Base-by-base conservation (phyloP, 2,329 filamentous ascomycete species). In the Emericellopsis atlantica region DNA sequence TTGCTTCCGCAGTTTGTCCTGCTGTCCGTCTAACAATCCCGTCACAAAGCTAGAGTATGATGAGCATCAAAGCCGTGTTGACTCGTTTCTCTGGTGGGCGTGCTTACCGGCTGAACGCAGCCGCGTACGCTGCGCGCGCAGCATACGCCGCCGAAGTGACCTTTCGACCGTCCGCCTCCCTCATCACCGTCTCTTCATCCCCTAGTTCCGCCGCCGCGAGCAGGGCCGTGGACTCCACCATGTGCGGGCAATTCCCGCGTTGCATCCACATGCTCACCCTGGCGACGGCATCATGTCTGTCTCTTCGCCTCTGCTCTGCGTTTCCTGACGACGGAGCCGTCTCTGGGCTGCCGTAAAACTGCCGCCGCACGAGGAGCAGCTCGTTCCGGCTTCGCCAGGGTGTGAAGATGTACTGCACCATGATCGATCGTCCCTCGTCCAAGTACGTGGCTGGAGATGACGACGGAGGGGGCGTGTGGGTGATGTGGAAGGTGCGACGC, bases 181-280 rank as follows among this genome's bases (percentile, higher is more conserved):
- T 23, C 16, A 24, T 15, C 2, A 49, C 50, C 15, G 50, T 50
- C 32, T 56, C 55, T 45, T 67, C 65, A 61, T 88, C 83, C 52
- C 77, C 74, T 40, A 88, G 61, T 16, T 80, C 63, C 23, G 82
- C 83, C 45, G 82, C 77, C 48, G 76, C 75, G 44, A 92, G 66
- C 46, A 87, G 71, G 3, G 81, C 81, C 34, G 84, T 89, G 31
- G 81, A 84, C 61, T 90, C 84, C 41, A 90, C 74, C 59, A 87
- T 70, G 62, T 90, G 81, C 41, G 85, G 84, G 46, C 87, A 82
- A 51, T 76, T 76, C 47, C 79, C 79, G 55, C 82, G 75, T 52
- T 81, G 72, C 70, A 82, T 77, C 81, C 81, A 84, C 60, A 80
- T 71, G 34, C 72, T 70, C 38, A 80, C 75, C 39, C 70, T 66